Evolutionary conservation across 106 monocot genomes (phyloP).

Genomic region (Platanthera guangdongensis): DNA sequence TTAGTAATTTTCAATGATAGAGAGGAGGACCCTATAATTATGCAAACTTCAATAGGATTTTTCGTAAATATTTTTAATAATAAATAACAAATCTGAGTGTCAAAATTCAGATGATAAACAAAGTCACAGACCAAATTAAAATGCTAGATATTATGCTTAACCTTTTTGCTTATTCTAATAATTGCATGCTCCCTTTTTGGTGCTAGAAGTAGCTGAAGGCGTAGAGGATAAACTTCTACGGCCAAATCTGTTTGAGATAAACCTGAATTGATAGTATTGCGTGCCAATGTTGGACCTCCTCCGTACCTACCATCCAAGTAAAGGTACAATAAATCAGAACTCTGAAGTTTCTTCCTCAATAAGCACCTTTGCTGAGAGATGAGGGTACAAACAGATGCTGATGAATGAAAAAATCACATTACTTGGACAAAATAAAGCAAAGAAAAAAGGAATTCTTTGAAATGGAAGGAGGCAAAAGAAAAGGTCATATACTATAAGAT

Average conservation of each 20-base stretch:
- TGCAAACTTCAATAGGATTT: no score
- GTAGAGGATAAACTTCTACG: conserved; percentile 93
- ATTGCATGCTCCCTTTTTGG: conserved; percentile 75
- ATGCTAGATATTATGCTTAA: conserved; percentile 9
- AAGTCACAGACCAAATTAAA: background rate
- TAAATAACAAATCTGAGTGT: background rate
- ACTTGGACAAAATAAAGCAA: no score
- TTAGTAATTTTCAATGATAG: no score
- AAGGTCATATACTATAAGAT: no score
- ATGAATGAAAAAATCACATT: background rate
- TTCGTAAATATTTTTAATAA: background rate
- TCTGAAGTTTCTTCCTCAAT: background rate
- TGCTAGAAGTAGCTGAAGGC: conserved; percentile 75
- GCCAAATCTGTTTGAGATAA: conserved; percentile 83
- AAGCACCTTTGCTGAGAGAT: background rate
- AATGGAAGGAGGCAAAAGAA: no score
- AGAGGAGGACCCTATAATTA: no score
- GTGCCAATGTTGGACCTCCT: conserved; percentile 77
- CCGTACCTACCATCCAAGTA: conserved; percentile 64
- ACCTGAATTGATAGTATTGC: conserved; percentile 84
- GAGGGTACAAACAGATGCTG: background rate
- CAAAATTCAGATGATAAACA: background rate
- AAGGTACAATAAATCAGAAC: background rate
- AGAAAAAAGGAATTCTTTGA: no score
- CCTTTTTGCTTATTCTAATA: conserved; percentile 99